Evolutionary conservation across 345 rosid species (phyloP).

Genomic region (Angophora floribunda): DNA sequence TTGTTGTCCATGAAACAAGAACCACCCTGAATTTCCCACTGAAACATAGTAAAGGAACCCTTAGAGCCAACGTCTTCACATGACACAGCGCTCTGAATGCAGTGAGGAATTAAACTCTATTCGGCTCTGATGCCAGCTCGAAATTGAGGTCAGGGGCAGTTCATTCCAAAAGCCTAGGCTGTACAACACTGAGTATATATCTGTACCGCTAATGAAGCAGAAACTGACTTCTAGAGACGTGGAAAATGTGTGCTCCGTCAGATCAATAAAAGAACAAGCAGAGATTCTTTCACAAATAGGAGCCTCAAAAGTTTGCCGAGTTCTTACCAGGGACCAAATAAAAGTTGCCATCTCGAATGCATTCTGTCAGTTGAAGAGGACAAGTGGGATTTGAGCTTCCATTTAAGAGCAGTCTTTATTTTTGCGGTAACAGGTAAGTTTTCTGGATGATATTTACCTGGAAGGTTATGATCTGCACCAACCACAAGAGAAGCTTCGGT

Average conservation of each 20-base stretch:
- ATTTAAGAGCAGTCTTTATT: neutral
- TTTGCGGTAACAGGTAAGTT: neutral
- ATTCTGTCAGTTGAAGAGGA: constrained; percentile 24
- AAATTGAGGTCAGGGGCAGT: neutral
- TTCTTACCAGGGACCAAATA: constrained; percentile 56
- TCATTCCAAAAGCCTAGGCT: neutral
- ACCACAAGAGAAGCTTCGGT: constrained; percentile 35
- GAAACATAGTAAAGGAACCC: neutral
- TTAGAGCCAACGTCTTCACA: neutral
- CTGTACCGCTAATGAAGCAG: neutral
- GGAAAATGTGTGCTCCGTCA: neutral
- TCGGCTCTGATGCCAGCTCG: neutral
- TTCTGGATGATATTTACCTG: constrained; percentile 22
- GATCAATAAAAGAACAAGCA: neutral
- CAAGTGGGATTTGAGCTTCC: neutral
- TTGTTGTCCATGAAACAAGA: constrained; percentile 48
- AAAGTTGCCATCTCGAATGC: constrained; percentile 69
- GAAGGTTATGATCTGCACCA: constrained; percentile 51
- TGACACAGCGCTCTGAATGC: neutral
- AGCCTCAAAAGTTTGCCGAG: neutral
- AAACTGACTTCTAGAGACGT: neutral
- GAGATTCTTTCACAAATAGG: neutral
- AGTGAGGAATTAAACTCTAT: neutral
- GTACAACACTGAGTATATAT: neutral
- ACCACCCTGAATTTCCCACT: constrained; percentile 61